Conservation (phyloP, 2,329 filamentous ascomycete species). For the Ambrosiella xylebori region DNA sequence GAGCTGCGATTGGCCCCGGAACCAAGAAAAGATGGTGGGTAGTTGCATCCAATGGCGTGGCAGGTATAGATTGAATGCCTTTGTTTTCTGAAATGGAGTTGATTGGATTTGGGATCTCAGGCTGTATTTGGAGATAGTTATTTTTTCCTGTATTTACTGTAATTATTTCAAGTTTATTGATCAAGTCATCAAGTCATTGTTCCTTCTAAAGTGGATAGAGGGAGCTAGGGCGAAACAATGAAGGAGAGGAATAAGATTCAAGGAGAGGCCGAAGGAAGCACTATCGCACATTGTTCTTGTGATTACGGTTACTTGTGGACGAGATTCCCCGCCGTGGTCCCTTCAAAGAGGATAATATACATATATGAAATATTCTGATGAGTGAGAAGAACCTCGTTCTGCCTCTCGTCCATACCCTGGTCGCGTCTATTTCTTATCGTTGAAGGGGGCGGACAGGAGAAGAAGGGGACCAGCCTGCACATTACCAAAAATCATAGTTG, state of each 20-base stretch:
- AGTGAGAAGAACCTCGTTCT: not conserved
- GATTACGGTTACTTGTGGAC: not conserved
- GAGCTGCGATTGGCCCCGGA: conserved; percentile 1
- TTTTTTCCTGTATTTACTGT: too few species aligned
- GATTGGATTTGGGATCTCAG: not conserved
- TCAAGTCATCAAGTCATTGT: not conserved
- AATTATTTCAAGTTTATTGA: not conserved
- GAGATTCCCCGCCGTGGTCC: not conserved
- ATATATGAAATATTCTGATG: too few species aligned
- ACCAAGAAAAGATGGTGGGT: not conserved
- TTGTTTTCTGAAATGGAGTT: not conserved
- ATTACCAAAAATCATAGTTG: too few species aligned
- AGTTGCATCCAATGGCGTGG: not conserved
- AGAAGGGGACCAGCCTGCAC: too few species aligned
- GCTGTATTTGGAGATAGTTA: not conserved
- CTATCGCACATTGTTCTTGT: not conserved
- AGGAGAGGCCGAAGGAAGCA: not conserved
- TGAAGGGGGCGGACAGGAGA: not conserved
- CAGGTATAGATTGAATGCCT: not conserved
- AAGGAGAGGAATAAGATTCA: not conserved
- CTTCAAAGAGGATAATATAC: not conserved
- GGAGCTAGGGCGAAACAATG: not conserved
- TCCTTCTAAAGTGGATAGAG: not conserved
- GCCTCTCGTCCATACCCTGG: not conserved
- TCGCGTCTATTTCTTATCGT: not conserved